Base-by-base conservation (phyloP, 352 stramenopile species). In the Phytophthora kernoviae region DNA sequence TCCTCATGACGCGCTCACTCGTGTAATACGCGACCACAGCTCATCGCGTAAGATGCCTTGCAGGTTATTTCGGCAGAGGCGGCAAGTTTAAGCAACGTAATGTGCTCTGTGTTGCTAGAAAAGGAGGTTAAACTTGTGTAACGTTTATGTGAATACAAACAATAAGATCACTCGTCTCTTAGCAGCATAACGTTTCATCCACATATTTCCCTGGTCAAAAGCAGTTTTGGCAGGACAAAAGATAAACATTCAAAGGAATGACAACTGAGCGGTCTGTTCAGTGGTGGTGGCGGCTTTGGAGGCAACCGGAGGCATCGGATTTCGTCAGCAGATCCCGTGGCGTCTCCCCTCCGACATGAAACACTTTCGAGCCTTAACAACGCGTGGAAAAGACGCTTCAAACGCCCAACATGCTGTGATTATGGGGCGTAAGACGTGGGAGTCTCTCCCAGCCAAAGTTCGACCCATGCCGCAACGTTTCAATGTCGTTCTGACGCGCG, bases 361-460 rank as follows among this genome's bases (percentile, higher is more conserved):
- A 69, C 96, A 97, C 65, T 99, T 99, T 76, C 96, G 97, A 32
- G 64, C 93, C 39, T 73, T 99, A 18, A 99, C 97, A 4, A 89
- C 79, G 34, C 68, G 70, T 6, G 62, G 64, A 7, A 50, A 41
- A 24, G 43, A 33, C 3, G 60, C 36, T 1, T 43, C 60, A n/a
- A 44, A 34, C 8, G 69, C 65, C 36, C 87, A 96, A 43, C 91
- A 99, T 82, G 98, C 97, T 0, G 97, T 99, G 30, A 97, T 99
- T 71, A 99, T 99, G 97, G 98, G 98, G 14, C 92, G 97, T 41
- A 99, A 99, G 78, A 99, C 98, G 15, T 99, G 97, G 96, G 93
- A 99, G 57, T 99, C 95, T 54, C 97, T 99, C 47, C 97, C 97
- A 5, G 36, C 81, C 37, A 98, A 97, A 67, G 98, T 98, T 58